phyloP scores from a whole-genome alignment of 1,284 basidiomycete species.

The Porogramme epimiltina region DNA sequence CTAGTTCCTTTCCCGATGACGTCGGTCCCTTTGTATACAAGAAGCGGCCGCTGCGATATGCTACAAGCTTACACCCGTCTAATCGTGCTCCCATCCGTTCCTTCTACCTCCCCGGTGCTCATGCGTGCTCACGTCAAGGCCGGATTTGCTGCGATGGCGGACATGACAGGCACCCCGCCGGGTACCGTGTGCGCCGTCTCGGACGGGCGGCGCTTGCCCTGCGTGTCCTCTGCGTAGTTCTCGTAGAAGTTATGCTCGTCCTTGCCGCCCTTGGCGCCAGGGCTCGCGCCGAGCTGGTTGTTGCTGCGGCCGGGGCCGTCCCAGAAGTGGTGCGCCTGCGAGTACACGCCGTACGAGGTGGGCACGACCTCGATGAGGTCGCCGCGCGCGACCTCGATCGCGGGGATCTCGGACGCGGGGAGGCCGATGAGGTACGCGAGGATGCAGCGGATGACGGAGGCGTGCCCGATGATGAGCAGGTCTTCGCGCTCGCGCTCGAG shows the following conservation, averaged over 20 bases:
- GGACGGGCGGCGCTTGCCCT: constrained; percentile 56
- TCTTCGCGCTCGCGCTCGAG: constrained; percentile 82
- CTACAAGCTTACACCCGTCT: not conserved
- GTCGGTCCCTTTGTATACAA: not conserved
- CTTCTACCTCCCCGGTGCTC: no score
- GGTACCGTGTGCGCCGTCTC: not conserved
- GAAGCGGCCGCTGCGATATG: not conserved
- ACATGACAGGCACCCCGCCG: not conserved
- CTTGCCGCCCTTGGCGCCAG: constrained; percentile 37
- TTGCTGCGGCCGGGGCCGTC: constrained; percentile 73
- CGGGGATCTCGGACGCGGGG: constrained; percentile 95
- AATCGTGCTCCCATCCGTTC: not conserved
- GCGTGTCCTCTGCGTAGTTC: constrained; percentile 84
- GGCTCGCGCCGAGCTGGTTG: constrained; percentile 7
- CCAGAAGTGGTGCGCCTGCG: constrained; percentile 92
- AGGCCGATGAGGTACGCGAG: constrained; percentile 91
- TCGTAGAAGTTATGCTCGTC: constrained; percentile 82
- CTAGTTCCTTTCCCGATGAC: no score
- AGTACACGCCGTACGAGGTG: constrained; percentile 87
- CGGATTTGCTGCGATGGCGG: not conserved
- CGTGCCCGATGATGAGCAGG: constrained; percentile 80
- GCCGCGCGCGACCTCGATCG: constrained; percentile 91
- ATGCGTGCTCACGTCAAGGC: no score
- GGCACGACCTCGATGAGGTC: constrained; percentile 90
- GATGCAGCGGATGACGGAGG: constrained; percentile 97